Evolutionary conservation across 2,329 filamentous ascomycete genomes (phyloP), one percentile per base, ranked within the genome.

Genomic region (Parasarocladium wereldwijsianum): DNA sequence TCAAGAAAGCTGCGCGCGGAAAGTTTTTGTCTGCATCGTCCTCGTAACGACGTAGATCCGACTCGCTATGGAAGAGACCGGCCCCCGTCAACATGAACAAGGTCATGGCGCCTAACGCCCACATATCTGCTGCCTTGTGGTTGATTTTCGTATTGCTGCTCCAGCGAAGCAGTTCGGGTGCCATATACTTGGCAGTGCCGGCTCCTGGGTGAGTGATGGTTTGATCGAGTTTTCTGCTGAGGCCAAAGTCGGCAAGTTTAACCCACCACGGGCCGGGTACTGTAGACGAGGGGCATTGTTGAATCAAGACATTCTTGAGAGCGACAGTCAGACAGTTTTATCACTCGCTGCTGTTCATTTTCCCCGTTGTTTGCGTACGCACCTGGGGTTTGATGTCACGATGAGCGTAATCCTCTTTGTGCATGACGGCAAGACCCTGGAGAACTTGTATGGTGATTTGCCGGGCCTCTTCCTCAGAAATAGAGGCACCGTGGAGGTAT

Each of bases 371-470:
- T n/a, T n/a, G 12, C n/a, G 18, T 3, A 29, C 35, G 14, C 25
- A 39, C 39, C 28, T 28, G 26, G 4, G 41, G 43, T 30, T 44
- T 45, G 3, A 44, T 35, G 19, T 45, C 40, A 8, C 40, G 36
- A 21, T 45, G 41, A 8, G 37, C 38, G 28, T 38, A 43, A 4
- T 33, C 30, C 15, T 38, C 34, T n/a, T 29, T 18, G 23, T 45
- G 43, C 43, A 45, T 44, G 8, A 37, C 17, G 3, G 20, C 27
- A 10, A 43, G 18, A 4, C 37, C 41, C 25, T 34, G 35, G 7
- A 43, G 33, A 9, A 44, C 26, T 29, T 44, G 41, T 10, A 29
- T 35, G 6, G 29, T 35, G 14, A 45, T 36, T 8, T 38, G 26
- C 10, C 36, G 31, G 3, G 26, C 36, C 13, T 45, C 33, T 6